Conservation (phyloP, 73 alveolate species). For the Halteria grandinella region DNA sequence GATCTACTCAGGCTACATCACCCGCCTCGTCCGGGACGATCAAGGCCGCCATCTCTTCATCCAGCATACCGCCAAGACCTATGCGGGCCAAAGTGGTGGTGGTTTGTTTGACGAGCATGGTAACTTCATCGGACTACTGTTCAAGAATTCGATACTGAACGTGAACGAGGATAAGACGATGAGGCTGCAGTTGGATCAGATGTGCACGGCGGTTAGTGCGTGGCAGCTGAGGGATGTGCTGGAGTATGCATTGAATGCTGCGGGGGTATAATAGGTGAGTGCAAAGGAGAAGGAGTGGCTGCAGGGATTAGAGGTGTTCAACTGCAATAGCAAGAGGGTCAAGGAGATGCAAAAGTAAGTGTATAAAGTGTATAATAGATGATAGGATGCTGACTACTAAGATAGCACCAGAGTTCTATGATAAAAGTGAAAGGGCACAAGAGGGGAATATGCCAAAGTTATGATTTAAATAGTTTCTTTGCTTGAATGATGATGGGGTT, state of each 20-base stretch:
- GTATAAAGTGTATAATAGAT: neutral
- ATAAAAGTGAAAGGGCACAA: no score
- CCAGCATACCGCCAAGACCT: constrained; percentile 47
- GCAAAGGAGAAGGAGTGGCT: neutral
- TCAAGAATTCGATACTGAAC: constrained; percentile 23
- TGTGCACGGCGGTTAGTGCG: constrained; percentile 38
- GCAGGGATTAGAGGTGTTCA: neutral
- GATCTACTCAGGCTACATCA: constrained; percentile 14
- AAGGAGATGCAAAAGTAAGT: constrained; percentile 30
- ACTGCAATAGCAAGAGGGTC: constrained; percentile 28
- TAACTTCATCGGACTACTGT: constrained; percentile 9
- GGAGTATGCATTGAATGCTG: no score
- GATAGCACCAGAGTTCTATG: neutral
- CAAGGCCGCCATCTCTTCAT: neutral
- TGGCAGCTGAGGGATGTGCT: neutral
- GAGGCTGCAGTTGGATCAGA: constrained; percentile 3
- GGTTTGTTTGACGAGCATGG: constrained; percentile 32
- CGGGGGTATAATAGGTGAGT: neutral
- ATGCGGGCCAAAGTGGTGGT: constrained; percentile 49
- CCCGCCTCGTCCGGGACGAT: constrained; percentile 7
- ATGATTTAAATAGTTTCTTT: no score
- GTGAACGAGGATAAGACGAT: neutral
- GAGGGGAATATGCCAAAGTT: no score
- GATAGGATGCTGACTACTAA: constrained; percentile 43
- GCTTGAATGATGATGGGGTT: no score